These are phyloP conservation scores for Cyclotella choctawhatcheeana DNA, from an alignment of 108 stramenopile genomes.

Conservation along the genomic window DNA sequence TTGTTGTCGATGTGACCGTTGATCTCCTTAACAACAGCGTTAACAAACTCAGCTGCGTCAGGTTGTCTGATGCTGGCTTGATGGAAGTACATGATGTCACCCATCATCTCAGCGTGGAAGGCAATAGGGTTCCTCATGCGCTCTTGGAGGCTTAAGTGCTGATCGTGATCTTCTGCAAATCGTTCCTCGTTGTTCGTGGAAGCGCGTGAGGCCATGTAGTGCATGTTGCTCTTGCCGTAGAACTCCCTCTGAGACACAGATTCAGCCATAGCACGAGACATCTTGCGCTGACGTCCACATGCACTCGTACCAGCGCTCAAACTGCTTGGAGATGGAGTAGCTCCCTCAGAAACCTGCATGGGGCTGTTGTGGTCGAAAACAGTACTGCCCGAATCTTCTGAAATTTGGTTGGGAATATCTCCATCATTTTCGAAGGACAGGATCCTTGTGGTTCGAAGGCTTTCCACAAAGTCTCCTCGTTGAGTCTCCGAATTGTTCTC, in stretches of 20 bases:
- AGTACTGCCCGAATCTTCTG: background rate
- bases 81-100: slow-evolving; percentile 5
- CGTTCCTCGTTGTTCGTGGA: background rate
- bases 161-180: background rate
- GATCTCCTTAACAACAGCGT: background rate
- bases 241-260: slow-evolving; percentile 7
- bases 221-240: slow-evolving; percentile 5
- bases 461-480: background rate
- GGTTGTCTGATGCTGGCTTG: background rate
- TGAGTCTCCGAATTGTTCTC: background rate
- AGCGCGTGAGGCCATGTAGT: background rate
- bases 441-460: background rate
- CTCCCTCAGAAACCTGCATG: slow-evolving; percentile 2
- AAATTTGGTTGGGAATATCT: background rate
- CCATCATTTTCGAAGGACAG: background rate
- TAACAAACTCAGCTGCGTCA: background rate
- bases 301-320: background rate
- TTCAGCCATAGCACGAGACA: slow-evolving; percentile 1
- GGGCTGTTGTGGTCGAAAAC: background rate
- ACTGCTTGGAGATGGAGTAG: background rate
- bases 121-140: background rate
- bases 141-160: background rate
- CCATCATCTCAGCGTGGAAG: slow-evolving; percentile 5
- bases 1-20: background rate
- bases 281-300: background rate